A percentile compares a stretch with the other conserved stretches of the same genome.
Evolutionary conservation across 2,329 filamentous ascomycete genomes (phyloP).

Genomic region (Paramyrothecium sp.): DNA sequence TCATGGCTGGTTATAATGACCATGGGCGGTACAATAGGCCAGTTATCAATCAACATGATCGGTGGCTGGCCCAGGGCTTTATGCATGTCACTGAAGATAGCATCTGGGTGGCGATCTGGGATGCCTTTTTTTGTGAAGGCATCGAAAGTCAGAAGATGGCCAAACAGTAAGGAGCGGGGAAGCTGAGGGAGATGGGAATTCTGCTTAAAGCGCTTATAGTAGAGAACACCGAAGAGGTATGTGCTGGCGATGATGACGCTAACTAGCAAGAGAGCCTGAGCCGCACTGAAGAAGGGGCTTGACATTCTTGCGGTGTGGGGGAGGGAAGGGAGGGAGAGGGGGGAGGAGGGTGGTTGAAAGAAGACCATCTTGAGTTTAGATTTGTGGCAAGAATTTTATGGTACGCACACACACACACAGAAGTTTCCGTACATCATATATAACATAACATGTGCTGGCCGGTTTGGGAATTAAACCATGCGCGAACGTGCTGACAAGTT

Average conservation of each 20-base stretch:
- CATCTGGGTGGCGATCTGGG: conserved; percentile 17
- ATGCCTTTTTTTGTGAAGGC: not conserved
- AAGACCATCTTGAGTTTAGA: too few relatives aligned
- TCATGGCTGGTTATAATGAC: conserved; percentile 28
- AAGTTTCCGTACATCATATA: too few relatives aligned
- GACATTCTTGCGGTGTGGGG: too few relatives aligned
- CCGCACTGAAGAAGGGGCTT: not conserved
- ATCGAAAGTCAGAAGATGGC: conserved; percentile 1
- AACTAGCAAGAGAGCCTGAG: not conserved
- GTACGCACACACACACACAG: too few relatives aligned
- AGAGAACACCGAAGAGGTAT: conserved; percentile 1
- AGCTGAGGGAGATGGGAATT: conserved; percentile 1
- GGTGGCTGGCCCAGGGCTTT: conserved; percentile 27
- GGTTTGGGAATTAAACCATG: too few relatives aligned
- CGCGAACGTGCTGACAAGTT: too few relatives aligned
- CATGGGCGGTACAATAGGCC: conserved; percentile 30
- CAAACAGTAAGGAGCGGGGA: not conserved
- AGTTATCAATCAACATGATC: conserved; percentile 29
- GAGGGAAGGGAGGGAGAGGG: too few relatives aligned
- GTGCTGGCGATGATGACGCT: not conserved
- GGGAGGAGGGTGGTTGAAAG: too few relatives aligned
- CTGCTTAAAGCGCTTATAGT: conserved; percentile 1
- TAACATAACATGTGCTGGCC: too few relatives aligned
- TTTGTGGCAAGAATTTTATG: too few relatives aligned
- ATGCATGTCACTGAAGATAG: conserved; percentile 17